Evolutionary conservation across 2,329 filamentous ascomycete species (phyloP).

Genomic region (Phoma sp.): DNA sequence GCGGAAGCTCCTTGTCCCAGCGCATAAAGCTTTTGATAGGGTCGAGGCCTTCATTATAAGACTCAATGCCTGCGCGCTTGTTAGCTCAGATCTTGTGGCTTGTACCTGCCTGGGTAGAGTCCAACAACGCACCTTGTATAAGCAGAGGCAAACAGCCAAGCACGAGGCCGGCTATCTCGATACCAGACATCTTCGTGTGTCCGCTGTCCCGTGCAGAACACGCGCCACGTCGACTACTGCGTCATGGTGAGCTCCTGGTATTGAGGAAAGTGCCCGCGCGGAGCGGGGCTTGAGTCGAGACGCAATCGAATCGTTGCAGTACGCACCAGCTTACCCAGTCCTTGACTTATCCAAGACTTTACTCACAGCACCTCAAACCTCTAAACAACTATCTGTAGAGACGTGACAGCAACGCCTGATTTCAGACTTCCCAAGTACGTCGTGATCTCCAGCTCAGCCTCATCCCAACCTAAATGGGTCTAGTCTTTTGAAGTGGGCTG

Average conservation of each 20-base stretch:
- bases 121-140: constrained; percentile 35
- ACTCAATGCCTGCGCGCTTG: constrained; percentile 34
- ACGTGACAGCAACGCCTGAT: not conserved
- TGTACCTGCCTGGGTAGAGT: not conserved
- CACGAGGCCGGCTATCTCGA: constrained; percentile 43
- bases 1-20: constrained; percentile 45
- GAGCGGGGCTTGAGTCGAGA: constrained; percentile 10
- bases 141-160: constrained; percentile 50
- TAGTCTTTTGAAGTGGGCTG: constrained; percentile 8
- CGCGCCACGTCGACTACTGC: constrained; percentile 1
- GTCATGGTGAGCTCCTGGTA: constrained; percentile 19
- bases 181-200: constrained; percentile 33
- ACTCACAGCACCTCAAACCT: not conserved
- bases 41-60: constrained; percentile 50
- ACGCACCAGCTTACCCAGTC: constrained; percentile 7
- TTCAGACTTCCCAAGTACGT: not conserved
- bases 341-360: not conserved
- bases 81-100: not conserved
- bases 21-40: constrained; percentile 47
- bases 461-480: constrained; percentile 7
- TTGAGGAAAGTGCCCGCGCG: constrained; percentile 9
- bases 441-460: constrained; percentile 15
- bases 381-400: not conserved
- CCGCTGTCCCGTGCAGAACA: not conserved
- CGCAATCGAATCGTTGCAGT: constrained; percentile 4